Conservation (phyloP, 1,139 yeast species). For the Hemisphaericaspora xylofermentans region DNA sequence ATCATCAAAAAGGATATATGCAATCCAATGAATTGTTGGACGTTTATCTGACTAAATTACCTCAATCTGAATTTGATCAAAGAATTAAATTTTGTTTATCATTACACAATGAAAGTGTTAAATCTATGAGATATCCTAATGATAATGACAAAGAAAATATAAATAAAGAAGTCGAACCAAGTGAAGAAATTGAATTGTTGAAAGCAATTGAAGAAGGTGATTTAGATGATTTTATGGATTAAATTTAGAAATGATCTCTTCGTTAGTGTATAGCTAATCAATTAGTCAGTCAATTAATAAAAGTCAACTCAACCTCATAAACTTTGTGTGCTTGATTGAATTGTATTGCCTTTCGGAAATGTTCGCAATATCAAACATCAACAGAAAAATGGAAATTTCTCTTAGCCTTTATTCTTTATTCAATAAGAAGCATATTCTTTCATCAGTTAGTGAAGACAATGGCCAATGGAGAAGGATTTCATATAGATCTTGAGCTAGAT, state of each 20-base stretch:
- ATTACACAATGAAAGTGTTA: conserved; percentile 88
- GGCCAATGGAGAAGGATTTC: conserved; percentile 21
- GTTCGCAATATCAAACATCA: not conserved
- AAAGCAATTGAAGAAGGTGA: conserved; percentile 52
- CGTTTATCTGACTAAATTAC: conserved; percentile 82
- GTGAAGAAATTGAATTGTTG: conserved; percentile 46
- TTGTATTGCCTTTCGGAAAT: too few relatives aligned
- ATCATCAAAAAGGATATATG: conserved; percentile 90
- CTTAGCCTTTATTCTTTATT: too few relatives aligned
- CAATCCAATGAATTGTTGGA: conserved; percentile 85
- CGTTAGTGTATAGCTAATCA: not conserved
- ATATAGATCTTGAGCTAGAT: conserved; percentile 15
- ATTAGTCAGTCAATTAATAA: too few relatives aligned
- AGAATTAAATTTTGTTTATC: conserved; percentile 90
- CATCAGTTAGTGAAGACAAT: conserved; percentile 5
- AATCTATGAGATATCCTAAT: conserved; percentile 89
- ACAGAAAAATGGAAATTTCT: not conserved
- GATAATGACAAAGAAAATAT: conserved; percentile 37
- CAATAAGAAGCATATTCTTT: not conserved
- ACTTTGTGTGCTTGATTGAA: too few relatives aligned
- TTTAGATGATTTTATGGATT: conserved; percentile 51
- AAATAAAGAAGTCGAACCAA: conserved; percentile 29
- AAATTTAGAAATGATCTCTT: conserved; percentile 8
- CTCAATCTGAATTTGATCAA: conserved; percentile 87
- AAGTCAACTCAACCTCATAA: too few relatives aligned